These are phyloP conservation scores for Mortierella alpina DNA, from an alignment of 192 early-diverging fungal genomes.

Conservation along the genomic window DNA sequence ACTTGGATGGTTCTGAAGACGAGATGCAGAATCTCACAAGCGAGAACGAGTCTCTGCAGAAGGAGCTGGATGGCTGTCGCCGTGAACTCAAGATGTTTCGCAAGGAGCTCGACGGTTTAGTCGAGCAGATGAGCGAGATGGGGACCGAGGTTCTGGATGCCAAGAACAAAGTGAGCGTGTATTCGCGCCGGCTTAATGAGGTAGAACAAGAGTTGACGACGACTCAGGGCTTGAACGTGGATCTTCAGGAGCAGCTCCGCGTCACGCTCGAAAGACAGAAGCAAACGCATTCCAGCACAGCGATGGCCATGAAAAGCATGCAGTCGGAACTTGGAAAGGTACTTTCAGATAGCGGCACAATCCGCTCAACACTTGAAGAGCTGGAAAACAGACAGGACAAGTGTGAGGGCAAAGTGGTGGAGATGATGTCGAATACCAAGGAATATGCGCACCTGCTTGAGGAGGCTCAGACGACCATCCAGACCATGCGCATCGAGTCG, in stretches of 20 bases:
- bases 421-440: slow-evolving; percentile 67
- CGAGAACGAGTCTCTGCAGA: slow-evolving; percentile 59
- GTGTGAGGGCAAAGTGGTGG: slow-evolving; percentile 62
- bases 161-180: slow-evolving; percentile 59
- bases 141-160: slow-evolving; percentile 66
- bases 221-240: slow-evolving; percentile 69
- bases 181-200: slow-evolving; percentile 64
- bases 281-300: slow-evolving; percentile 63
- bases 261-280: slow-evolving; percentile 63
- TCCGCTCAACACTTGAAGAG: slow-evolving; percentile 62
- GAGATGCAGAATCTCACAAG: slow-evolving; percentile 54
- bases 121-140: slow-evolving; percentile 70
- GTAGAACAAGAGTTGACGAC: slow-evolving; percentile 66
- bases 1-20: slow-evolving; percentile 52
- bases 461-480: slow-evolving; percentile 69
- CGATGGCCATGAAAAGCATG: slow-evolving; percentile 65
- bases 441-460: slow-evolving; percentile 69
- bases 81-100: slow-evolving; percentile 66
- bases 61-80: slow-evolving; percentile 63
- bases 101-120: slow-evolving; percentile 64
- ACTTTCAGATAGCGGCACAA: slow-evolving; percentile 62
- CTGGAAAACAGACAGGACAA: slow-evolving; percentile 64
- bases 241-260: slow-evolving; percentile 62
- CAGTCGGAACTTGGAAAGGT: slow-evolving; percentile 65
- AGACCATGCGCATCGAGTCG: slow-evolving; percentile 56